Evolutionary conservation across 2,329 filamentous ascomycete genomes (phyloP).

Genomic region (Cercospora brassicicola): DNA sequence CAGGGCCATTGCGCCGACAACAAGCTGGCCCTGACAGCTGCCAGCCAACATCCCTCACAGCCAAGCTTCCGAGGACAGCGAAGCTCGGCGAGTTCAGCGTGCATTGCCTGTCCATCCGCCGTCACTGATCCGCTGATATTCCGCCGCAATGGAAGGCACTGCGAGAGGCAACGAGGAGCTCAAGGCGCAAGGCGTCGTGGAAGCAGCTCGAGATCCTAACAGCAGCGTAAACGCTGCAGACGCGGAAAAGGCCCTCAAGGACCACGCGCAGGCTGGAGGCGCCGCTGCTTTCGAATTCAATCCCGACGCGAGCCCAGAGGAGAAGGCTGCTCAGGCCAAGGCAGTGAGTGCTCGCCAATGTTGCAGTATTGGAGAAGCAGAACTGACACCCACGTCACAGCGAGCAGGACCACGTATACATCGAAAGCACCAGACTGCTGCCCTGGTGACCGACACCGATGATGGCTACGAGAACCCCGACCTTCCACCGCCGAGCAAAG

Average conservation of each 20-base stretch:
- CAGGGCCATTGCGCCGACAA: slow-evolving; percentile 4
- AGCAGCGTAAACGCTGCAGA: slow-evolving; percentile 67
- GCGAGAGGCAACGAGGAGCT: slow-evolving; percentile 56
- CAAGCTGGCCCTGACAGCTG: slow-evolving; percentile 4
- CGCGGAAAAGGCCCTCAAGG: slow-evolving; percentile 71
- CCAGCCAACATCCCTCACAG: slow-evolving; percentile 3
- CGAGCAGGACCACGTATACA: slow-evolving; percentile 29
- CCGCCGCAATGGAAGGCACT: slow-evolving; percentile 30
- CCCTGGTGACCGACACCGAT: slow-evolving; percentile 76
- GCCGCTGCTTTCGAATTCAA: slow-evolving; percentile 81
- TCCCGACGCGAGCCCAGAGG: slow-evolving; percentile 75
- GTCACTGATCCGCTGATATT: not conserved
- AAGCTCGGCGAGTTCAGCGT: slow-evolving; percentile 6
- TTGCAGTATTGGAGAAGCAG: not conserved
- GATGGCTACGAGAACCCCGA: slow-evolving; percentile 71
- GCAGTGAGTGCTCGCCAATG: slow-evolving; percentile 53
- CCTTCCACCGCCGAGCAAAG: slow-evolving; percentile 72
- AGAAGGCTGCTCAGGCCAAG: slow-evolving; percentile 79
- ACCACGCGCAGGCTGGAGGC: slow-evolving; percentile 77
- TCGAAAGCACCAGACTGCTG: slow-evolving; percentile 63
- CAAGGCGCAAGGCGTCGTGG: slow-evolving; percentile 77
- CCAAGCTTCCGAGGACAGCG: not conserved
- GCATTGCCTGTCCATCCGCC: not conserved
- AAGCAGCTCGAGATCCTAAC: slow-evolving; percentile 72
- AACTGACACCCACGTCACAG: slow-evolving; percentile 27